Evolutionary conservation across 208 protist genomes (phyloP), one percentile per base, ranked within the genome.

Genomic region (Leishmania arabica): DNA sequence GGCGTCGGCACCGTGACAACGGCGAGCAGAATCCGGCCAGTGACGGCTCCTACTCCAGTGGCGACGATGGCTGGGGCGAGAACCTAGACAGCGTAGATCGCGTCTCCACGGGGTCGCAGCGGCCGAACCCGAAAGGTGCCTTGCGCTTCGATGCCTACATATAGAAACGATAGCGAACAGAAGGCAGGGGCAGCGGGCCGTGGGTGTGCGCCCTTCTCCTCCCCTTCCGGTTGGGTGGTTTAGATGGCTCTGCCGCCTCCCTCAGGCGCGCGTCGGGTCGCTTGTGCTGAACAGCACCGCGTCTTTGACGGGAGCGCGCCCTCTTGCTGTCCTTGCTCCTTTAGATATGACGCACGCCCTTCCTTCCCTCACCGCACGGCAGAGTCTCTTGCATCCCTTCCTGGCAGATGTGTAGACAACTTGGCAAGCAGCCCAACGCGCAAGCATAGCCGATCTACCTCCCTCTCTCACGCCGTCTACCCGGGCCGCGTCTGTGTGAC

Each of bases 71-170:
- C n/a, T 65, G 42, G 51, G 74, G 68, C 3, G 75, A 84, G 11
- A 64, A 64, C 11, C 54, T 54, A 5, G 81, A 72, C 11, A 37
- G 42, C 21, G 21, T 66, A 2, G 79, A 84, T 40, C 75, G 79
- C 34, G 81, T 68, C 62, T 58, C 75, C 17, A 83, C 58, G 8
- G 78, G 73, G 11, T 78, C 78, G 49, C 83, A 79, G 79, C 64
- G 71, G 51, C 77, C 68, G 34, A 75, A 73, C 49, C 82, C 79
- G 11, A 37, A 78, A 9, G 65, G 71, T 6, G 75, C 79, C 42
- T 64, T 80, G 51, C 82, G 77, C 58, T 88, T 90, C 27, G 84
- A 86, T 56, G 85, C 85, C 13, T 91, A 91, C 81, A 85, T 89
- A 69, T 84, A 85, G 56, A 81, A 3, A 3, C 8, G 15, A 4